Conservation (phyloP, 1,139 yeast genomes). For the Geotrichum bryndzae region DNA sequence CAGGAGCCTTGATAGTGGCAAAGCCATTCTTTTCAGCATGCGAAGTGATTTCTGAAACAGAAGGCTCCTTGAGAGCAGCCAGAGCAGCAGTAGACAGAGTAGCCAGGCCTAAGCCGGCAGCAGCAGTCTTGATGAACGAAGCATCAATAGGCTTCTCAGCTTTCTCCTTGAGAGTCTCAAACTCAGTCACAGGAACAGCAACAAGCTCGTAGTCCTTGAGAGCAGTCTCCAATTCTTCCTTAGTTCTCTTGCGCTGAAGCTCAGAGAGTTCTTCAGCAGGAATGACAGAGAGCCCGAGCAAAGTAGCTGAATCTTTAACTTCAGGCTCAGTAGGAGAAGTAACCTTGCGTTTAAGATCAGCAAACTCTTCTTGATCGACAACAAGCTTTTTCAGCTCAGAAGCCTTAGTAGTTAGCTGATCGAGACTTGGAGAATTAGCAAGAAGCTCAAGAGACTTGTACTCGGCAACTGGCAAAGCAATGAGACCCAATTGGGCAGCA, state of each 20-base stretch:
- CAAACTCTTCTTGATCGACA: conserved; percentile 21
- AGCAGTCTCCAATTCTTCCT: conserved; percentile 30
- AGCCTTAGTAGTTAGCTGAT: conserved; percentile 22
- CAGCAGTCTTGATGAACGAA: conserved; percentile 22
- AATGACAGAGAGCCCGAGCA: conserved; percentile 28
- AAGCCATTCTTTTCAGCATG: conserved; percentile 30
- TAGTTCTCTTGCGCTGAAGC: conserved; percentile 25
- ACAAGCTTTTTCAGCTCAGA: neutral
- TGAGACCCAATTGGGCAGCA: conserved; percentile 26
- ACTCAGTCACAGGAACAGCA: conserved; percentile 3
- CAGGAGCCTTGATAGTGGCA: conserved; percentile 20
- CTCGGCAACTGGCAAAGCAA: conserved; percentile 24
- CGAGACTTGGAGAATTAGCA: conserved; percentile 26
- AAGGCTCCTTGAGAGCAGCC: conserved; percentile 19
- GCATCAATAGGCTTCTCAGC: conserved; percentile 17
- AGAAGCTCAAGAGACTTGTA: conserved; percentile 24
- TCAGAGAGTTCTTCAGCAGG: conserved; percentile 24
- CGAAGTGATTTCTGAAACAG: conserved; percentile 26
- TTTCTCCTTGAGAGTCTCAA: conserved; percentile 5
- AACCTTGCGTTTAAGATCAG: conserved; percentile 20
- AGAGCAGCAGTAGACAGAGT: conserved; percentile 25
- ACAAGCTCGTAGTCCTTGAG: conserved; percentile 9
- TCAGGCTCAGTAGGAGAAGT: conserved; percentile 21
- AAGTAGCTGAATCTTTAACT: conserved; percentile 25
- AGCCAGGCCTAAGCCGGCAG: conserved; percentile 28